A percentile compares a stretch with the other conserved stretches of the same genome.
phyloP scores from a whole-genome alignment of 2,329 filamentous ascomycete species.

The Apiospora saccharicola region DNA sequence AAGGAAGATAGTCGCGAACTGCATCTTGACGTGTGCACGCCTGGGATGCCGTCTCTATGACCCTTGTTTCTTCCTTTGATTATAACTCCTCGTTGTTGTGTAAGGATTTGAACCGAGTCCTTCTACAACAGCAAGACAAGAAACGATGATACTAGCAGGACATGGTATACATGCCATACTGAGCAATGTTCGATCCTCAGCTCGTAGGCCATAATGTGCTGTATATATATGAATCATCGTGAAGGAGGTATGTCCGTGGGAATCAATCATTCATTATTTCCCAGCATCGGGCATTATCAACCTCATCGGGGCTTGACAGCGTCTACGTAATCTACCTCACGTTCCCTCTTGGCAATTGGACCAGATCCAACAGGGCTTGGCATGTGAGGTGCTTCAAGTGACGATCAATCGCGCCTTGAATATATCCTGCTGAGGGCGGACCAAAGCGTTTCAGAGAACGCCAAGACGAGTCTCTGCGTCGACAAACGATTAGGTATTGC shows the following conservation, averaged over 20 bases:
- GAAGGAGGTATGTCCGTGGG: neutral
- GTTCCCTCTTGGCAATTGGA: neutral
- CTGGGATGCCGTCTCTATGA: neutral
- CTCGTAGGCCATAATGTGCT: neutral
- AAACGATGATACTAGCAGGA: neutral
- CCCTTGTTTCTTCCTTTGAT: neutral
- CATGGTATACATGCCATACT: neutral
- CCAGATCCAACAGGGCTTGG: neutral
- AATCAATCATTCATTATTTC: neutral
- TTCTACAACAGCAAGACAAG: neutral
- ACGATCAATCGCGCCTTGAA: neutral
- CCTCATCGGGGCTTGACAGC: neutral
- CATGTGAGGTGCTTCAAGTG: neutral
- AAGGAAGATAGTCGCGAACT: conserved; percentile 22
- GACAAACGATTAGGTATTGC: neutral
- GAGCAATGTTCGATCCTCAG: neutral
- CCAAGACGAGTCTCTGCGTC: neutral
- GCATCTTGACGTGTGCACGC: conserved; percentile 20
- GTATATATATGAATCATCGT: neutral
- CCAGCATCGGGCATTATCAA: neutral
- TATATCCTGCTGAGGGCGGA: neutral
- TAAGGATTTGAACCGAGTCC: neutral
- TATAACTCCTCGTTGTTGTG: neutral
- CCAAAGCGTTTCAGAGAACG: neutral
- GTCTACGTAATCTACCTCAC: conserved; percentile 5